Evolutionary conservation across 169 alveolate species (phyloP).

Genomic region (Eimeria sp.): DNA sequence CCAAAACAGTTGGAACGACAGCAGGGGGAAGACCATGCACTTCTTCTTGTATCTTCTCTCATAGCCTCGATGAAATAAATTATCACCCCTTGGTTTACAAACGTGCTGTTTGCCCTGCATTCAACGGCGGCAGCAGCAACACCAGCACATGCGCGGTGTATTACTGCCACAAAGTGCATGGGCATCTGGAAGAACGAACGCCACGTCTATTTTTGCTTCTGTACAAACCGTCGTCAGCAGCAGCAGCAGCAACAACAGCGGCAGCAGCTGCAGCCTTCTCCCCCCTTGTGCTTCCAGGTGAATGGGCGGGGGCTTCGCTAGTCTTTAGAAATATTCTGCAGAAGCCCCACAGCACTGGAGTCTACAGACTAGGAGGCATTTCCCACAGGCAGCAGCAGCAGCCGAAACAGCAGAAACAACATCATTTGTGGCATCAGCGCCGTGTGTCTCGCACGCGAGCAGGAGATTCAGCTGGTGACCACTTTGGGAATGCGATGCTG

Average conservation of each 20-base stretch:
- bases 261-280: conserved; percentile 74
- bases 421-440: background rate
- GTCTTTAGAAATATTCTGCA: background rate
- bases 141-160: background rate
- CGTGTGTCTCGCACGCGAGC: background rate
- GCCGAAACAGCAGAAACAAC: conserved; percentile 8
- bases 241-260: conserved; percentile 59
- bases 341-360: background rate
- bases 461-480: background rate
- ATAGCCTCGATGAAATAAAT: background rate
- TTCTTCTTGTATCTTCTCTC: conserved; percentile 30
- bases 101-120: background rate
- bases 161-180: conserved; percentile 39
- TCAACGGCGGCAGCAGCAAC: conserved; percentile 38
- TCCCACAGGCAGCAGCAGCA: conserved; percentile 28
- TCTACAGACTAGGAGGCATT: background rate
- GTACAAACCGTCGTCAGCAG: background rate
- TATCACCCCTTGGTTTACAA: conserved; percentile 30
- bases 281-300: conserved; percentile 17
- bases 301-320: background rate
- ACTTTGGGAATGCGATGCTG: background rate
- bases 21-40: conserved; percentile 11
- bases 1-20: background rate
- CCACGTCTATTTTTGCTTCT: conserved; percentile 50
- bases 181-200: conserved; percentile 39